Evolutionary conservation across 2,329 filamentous ascomycete genomes (phyloP).

Genomic region (Calonectria naviculata): DNA sequence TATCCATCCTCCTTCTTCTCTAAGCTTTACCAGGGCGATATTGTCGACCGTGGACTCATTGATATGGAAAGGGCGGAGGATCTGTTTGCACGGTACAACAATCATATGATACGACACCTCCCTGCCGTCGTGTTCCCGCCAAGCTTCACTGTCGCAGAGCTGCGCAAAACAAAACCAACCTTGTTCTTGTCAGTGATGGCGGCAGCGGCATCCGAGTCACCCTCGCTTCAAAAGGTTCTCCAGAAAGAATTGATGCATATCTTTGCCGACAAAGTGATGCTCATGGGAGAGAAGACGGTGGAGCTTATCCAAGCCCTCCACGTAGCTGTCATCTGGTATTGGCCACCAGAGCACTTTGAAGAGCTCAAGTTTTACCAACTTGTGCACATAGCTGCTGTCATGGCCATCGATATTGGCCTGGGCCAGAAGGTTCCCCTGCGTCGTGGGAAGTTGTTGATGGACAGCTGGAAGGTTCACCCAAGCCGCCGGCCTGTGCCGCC

Average conservation of each 20-base stretch:
- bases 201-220: constrained; percentile 69
- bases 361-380: constrained; percentile 92
- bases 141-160: constrained; percentile 62
- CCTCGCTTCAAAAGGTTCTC: constrained; percentile 68
- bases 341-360: constrained; percentile 83
- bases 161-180: constrained; percentile 70
- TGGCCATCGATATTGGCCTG: constrained; percentile 87
- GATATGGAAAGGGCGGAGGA: constrained; percentile 64
- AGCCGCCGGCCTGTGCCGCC: constrained; percentile 54
- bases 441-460: constrained; percentile 32
- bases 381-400: constrained; percentile 81
- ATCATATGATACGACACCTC: constrained; percentile 69
- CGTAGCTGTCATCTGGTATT: constrained; percentile 85
- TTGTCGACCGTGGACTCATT: constrained; percentile 70
- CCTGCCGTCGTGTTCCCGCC: constrained; percentile 71
- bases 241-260: constrained; percentile 77
- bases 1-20: constrained; percentile 34
- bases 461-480: constrained; percentile 53
- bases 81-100: constrained; percentile 69
- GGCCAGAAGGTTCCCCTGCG: constrained; percentile 54
- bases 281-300: constrained; percentile 82
- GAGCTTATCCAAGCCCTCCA: constrained; percentile 85
- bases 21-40: constrained; percentile 53
- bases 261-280: constrained; percentile 79
- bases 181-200: constrained; percentile 79